These are phyloP conservation scores for Globisporangium parvum DNA, from an alignment of 352 stramenopile genomes.

Conservation along the genomic window DNA sequence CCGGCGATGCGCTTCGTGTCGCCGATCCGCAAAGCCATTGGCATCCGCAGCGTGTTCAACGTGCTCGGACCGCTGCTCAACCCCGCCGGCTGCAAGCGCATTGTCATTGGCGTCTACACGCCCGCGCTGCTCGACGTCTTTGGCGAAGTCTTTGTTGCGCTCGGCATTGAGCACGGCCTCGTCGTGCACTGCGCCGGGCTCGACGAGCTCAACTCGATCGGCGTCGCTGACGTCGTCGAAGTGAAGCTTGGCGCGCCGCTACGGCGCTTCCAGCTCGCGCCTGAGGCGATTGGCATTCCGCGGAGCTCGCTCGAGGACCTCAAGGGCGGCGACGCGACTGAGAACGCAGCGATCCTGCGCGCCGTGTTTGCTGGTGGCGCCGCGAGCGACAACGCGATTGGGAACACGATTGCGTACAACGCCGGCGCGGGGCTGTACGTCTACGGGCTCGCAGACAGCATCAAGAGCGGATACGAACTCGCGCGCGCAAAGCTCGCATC, in stretches of 20 bases:
- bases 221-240: conserved; percentile 76
- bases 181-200: conserved; percentile 97
- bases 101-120: conserved; percentile 99
- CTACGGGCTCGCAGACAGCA: conserved; percentile 89
- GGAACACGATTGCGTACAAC: conserved; percentile 98
- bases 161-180: conserved; percentile 96
- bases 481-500: conserved; percentile 66
- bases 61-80: conserved; percentile 98
- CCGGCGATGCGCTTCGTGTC: conserved; percentile 94
- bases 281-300: conserved; percentile 86
- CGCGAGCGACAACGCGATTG: conserved; percentile 90
- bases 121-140: conserved; percentile 88
- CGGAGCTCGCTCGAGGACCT: conserved; percentile 91
- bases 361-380: conserved; percentile 78
- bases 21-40: conserved; percentile 94
- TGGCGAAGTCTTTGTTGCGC: conserved; percentile 76
- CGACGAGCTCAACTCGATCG: conserved; percentile 98
- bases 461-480: conserved; percentile 85
- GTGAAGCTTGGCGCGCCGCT: conserved; percentile 44
- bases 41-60: conserved; percentile 97
- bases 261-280: conserved; percentile 34
- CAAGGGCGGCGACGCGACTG: conserved; percentile 90
- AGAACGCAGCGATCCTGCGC: conserved; percentile 94
- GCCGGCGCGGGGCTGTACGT: conserved; percentile 96
- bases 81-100: conserved; percentile 90